Evolutionary conservation across 768 basidiomycete species (phyloP).

Genomic region (Hygrophoropsis aurantiaca): DNA sequence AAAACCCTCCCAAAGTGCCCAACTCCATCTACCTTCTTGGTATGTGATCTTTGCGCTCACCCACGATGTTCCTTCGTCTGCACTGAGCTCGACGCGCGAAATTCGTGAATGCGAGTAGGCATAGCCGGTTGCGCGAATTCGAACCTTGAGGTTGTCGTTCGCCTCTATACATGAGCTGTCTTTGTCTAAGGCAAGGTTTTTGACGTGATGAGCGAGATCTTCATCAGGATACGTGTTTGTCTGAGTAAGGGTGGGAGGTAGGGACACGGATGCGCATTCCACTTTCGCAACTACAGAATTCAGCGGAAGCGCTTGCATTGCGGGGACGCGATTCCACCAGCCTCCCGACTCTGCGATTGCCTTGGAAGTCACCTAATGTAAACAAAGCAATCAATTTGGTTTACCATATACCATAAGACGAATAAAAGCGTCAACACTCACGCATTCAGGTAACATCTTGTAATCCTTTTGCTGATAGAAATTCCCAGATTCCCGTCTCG

Average conservation of each 20-base stretch:
- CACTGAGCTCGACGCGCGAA: conserved; percentile 47
- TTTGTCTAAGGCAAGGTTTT: conserved; percentile 30
- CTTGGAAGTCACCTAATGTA: conserved; percentile 21
- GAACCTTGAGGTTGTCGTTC: conserved; percentile 26
- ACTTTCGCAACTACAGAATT: conserved; percentile 56
- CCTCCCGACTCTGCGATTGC: conserved; percentile 20
- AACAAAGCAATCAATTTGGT: conserved; percentile 1
- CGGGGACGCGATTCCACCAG: conserved; percentile 56
- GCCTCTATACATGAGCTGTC: too few relatives aligned
- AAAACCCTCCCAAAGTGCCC: conserved; percentile 67
- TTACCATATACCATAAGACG: conserved; percentile 11
- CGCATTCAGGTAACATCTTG: conserved; percentile 56
- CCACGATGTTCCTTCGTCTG: conserved; percentile 56
- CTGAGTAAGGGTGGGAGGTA: neutral
- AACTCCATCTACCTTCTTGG: conserved; percentile 68
- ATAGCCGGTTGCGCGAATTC: conserved; percentile 53
- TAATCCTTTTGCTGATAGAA: conserved; percentile 76
- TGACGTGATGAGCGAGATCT: neutral
- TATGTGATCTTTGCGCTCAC: conserved; percentile 50
- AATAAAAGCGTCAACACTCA: conserved; percentile 29
- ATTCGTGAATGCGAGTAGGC: conserved; percentile 53
- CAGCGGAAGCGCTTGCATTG: conserved; percentile 57
- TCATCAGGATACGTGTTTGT: neutral
- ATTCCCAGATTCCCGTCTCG: conserved; percentile 55
- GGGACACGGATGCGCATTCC: too few relatives aligned